A percentile compares a stretch with the other conserved stretches of the same genome.
Conservation (phyloP, 495 filamentous ascomycete species). For the Aspergillus incahuasiensis region DNA sequence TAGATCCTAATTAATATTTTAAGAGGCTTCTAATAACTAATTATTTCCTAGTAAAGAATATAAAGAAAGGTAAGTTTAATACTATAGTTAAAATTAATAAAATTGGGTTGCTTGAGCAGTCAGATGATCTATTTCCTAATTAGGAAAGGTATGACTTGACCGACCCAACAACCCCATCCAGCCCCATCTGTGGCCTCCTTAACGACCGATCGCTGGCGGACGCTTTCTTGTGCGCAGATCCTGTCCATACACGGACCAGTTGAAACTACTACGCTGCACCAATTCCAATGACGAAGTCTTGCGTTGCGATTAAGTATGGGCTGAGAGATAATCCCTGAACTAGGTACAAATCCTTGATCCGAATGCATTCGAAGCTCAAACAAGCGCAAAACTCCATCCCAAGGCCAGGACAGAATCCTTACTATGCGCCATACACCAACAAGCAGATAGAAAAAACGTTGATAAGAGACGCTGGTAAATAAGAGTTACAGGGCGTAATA, state of each 20-base stretch:
- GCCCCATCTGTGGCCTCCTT: too few species aligned
- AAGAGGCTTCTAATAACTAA: too few species aligned
- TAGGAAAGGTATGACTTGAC: too few species aligned
- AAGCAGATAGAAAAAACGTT: background rate
- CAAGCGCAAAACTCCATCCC: constrained; percentile 18
- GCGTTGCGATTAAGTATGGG: background rate
- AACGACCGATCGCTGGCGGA: background rate
- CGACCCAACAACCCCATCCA: too few species aligned
- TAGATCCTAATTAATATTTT: too few species aligned
- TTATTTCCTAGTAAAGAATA: too few species aligned
- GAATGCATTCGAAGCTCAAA: background rate
- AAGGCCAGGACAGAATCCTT: constrained; percentile 13
- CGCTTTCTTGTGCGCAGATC: background rate
- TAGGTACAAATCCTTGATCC: background rate
- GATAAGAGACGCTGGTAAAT: constrained; percentile 4
- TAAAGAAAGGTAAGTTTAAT: too few species aligned
- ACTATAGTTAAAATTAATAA: too few species aligned
- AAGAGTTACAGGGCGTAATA: background rate
- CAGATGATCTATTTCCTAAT: too few species aligned
- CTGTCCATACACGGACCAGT: background rate
- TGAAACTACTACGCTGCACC: background rate
- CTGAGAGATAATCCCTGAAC: background rate
- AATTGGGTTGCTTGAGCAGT: too few species aligned
- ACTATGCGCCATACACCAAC: constrained; percentile 19
- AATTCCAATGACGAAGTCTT: background rate